Percentiles rank a stretch among this genome's conserved stretches.
phyloP scores from a whole-genome alignment of 495 filamentous ascomycete genomes.

The Talaromyces liani region DNA sequence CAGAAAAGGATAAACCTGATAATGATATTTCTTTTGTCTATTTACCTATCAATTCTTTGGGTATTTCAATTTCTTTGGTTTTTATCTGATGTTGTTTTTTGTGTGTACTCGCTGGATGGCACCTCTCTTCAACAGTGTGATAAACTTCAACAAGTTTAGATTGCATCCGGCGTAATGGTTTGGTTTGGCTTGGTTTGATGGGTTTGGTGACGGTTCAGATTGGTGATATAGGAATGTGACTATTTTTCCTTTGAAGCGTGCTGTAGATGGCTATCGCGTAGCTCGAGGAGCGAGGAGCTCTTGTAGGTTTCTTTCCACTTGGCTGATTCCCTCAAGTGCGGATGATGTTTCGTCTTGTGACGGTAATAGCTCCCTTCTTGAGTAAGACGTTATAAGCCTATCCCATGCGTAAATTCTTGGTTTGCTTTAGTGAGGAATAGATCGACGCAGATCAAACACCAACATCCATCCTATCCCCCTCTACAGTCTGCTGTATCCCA shows the following conservation, averaged over 20 bases:
- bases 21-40: not conserved
- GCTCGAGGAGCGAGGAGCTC: not conserved
- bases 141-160: constrained; percentile 6
- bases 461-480: constrained; percentile 7
- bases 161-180: not conserved
- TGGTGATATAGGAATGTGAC: not conserved
- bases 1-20: not conserved
- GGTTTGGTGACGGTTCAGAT: not conserved
- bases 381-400: not conserved
- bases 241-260: not conserved
- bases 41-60: not conserved
- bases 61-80: not conserved
- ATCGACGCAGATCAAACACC: not conserved
- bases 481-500: not conserved
- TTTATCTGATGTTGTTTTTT: not conserved
- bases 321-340: too few species aligned
- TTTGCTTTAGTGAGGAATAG: not conserved
- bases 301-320: not conserved
- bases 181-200: not conserved
- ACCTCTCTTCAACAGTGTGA: constrained; percentile 8
- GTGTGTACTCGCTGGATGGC: not conserved
- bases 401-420: not conserved
- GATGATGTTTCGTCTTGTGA: too few species aligned
- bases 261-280: not conserved
- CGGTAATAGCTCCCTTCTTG: not conserved